Base-by-base conservation (phyloP, 2,329 filamentous ascomycete species). In the Bipolaris zeicola region DNA sequence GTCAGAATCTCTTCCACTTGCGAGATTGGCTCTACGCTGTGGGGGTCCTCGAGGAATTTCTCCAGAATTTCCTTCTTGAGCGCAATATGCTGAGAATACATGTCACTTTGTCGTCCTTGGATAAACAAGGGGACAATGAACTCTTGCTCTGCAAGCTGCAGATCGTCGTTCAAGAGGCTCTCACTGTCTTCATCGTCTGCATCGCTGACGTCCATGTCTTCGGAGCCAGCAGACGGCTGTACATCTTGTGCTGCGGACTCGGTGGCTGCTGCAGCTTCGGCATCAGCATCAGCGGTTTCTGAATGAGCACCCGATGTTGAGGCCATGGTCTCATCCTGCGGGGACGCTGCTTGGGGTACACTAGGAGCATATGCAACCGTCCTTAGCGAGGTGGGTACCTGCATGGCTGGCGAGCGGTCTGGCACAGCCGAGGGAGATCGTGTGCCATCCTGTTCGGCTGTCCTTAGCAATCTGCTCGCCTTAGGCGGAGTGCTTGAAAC, bases 401-500 rank as follows among this genome's bases (percentile, higher is more conserved):
- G 65, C 18, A 60, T 58, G n/a, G 52, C 52, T 33, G 70, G 67
- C 8, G 62, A 60, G 6, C 60, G 65, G 41, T 74, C 70, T 13
- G 73, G 72, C 6, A 76, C 70, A 6, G 68, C 68, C 5, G 73
- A 76, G 2, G 73, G 72, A 5, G 72, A 75, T 39, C 72, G 62
- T 22, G 72, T 74, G 10, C 71, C 70, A 49, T 66, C 64, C 24
- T 61, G 46, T 10, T 50, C 41, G 16, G 52, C 45, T 10, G 47
- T 46, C 13, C 41, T 36, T 1, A 51, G 41, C 8, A 61, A 16
- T 39, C 55, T 58, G 31, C 46, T 47, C 16, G 52, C 33, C 8
- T 52, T 36, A 5, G 38, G 52, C 5, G 50, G 47, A 24, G 42
- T 41, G 31, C 18, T 16, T 24, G 44, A 8, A 13, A 36, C 18